Evolutionary conservation across 352 stramenopile species (phyloP).

Genomic region (Discostella stelligera): DNA sequence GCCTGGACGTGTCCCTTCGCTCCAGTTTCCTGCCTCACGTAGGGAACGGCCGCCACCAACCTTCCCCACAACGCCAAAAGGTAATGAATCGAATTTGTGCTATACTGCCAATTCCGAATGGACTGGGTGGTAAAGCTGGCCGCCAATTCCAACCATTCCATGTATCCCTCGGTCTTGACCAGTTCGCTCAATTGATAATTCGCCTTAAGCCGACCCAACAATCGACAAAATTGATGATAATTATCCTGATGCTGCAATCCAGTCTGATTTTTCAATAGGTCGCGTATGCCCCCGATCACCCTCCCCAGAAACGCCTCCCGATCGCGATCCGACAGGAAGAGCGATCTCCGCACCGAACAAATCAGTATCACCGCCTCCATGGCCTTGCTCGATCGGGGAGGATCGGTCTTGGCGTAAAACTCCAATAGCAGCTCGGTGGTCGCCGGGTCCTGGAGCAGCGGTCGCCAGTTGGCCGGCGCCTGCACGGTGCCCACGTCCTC

Average conservation of each 20-base stretch:
- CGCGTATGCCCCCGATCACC: conserved; percentile 91
- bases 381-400: conserved; percentile 92
- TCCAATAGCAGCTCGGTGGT: conserved; percentile 95
- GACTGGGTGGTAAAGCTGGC: conserved; percentile 95
- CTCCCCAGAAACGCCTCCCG: conserved; percentile 90
- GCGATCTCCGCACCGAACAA: conserved; percentile 91
- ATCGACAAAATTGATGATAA: conserved; percentile 98
- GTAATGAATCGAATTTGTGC: conserved; percentile 91
- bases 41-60: conserved; percentile 94
- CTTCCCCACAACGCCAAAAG: conserved; percentile 94
- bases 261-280: conserved; percentile 91
- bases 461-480: conserved; percentile 93
- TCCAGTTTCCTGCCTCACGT: conserved; percentile 87
- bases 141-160: conserved; percentile 95
- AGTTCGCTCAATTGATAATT: conserved; percentile 98
- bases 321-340: conserved; percentile 96
- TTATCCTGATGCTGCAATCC: conserved; percentile 98
- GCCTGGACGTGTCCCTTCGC: conserved; percentile 78
- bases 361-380: conserved; percentile 96
- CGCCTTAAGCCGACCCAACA: conserved; percentile 95
- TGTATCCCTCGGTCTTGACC: conserved; percentile 94
- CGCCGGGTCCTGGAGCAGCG: conserved; percentile 90
- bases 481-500: conserved; percentile 97
- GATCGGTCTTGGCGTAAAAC: conserved; percentile 92
- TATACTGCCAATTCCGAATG: conserved; percentile 92